Conservation (phyloP, 1,284 basidiomycete genomes). For the Phellopilus nigrolimitatus region DNA sequence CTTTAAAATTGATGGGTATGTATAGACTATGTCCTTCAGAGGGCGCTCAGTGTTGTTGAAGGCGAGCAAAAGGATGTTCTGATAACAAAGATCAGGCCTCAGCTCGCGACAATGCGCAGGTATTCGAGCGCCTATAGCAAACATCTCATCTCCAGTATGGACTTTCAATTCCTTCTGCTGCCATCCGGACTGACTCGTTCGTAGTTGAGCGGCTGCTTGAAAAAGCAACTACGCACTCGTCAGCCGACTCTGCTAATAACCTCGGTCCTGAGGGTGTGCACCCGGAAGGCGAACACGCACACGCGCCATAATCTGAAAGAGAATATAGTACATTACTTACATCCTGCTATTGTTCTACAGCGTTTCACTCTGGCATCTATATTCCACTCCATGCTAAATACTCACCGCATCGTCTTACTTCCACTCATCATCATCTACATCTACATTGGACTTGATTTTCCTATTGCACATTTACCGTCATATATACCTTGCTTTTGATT, state of each 20-base stretch:
- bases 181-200: slow-evolving; percentile 2
- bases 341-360: slow-evolving; percentile 2
- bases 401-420: slow-evolving; percentile 12
- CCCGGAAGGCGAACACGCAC: slow-evolving; percentile 4
- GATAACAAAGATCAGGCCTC: slow-evolving; percentile 57
- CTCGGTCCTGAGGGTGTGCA: slow-evolving; percentile 9
- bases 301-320: slow-evolving; percentile 9
- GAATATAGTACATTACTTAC: slow-evolving; percentile 10
- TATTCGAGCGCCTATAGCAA: slow-evolving; percentile 72
- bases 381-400: slow-evolving; percentile 15
- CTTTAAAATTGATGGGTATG: slow-evolving; percentile 9
- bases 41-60: slow-evolving; percentile 66
- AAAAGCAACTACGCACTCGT: slow-evolving; percentile 15
- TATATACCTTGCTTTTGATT: slow-evolving; percentile 6
- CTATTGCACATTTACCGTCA: slow-evolving; percentile 10
- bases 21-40: slow-evolving; percentile 78
- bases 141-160: slow-evolving; percentile 75
- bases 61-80: slow-evolving; percentile 66
- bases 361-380: slow-evolving; percentile 12
- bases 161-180: slow-evolving; percentile 20
- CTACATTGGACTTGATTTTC: slow-evolving; percentile 15
- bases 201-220: slow-evolving; percentile 69
- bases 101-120: slow-evolving; percentile 66
- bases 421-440: too few relatives aligned
- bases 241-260: slow-evolving; percentile 2